Evolutionary conservation across 2,329 filamentous ascomycete genomes (phyloP), one percentile per base, ranked within the genome.

Genomic region (Pyricularia grisea): DNA sequence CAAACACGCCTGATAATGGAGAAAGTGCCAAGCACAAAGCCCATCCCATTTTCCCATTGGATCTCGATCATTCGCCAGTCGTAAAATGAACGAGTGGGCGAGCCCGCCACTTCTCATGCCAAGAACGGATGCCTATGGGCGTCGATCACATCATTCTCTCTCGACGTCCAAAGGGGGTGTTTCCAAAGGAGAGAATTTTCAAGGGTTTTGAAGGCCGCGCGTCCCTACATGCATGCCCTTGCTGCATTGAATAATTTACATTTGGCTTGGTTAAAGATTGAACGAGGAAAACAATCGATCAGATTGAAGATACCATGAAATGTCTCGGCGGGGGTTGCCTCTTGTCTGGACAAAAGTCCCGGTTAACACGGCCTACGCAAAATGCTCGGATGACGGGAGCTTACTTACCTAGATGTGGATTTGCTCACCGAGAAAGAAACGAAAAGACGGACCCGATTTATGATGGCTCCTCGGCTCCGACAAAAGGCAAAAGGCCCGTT

Each of bases 111-210:
- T 50, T 50, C 42, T 20, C 17, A 20, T n/a, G 42, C 42, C 42
- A 50, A 50, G 42, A 50, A 50, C 20, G 42, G 42, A 9, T 50
- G 42, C 42, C 42, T 50, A n/a, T 50, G 42, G 33, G 17, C 1
- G 73, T 75, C 25, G 42, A 50, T 50, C 42, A 50, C 42, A 20
- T 20, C 42, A n/a, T 50, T 50, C 42, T 50, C 42, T 4, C 9
- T 7, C 4, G n/a, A 20, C 42, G 12, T 12, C 36, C 36, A 42
- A 36, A 6, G 33, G 33, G 11, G 33, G 11, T 17, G 42, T 50
- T n/a, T 20, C 4, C 17, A 50, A 7, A 42, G 10, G 36, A 50
- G 20, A 50, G 33, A n/a, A n/a, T n/a, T 50, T 20, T 11, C 17
- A 50, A 14, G 33, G 36, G 36, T 17, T 50, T 50, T 17, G 14